phyloP scores from a whole-genome alignment of 2,329 filamentous ascomycete genomes.

The Colletotrichum phormii region DNA sequence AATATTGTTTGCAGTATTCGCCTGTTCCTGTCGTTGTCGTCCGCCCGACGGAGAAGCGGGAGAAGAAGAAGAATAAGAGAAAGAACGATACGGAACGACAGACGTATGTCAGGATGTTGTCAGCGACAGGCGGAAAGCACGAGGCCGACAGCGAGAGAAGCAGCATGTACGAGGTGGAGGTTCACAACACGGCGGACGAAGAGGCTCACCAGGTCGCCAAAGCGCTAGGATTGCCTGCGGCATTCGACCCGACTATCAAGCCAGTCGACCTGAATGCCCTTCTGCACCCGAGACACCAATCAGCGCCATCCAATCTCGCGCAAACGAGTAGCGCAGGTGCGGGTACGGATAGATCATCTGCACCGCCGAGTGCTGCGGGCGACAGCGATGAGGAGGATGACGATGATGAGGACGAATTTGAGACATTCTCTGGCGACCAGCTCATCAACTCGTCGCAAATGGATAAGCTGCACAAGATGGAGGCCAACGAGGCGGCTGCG shows the following conservation, averaged over 20 bases:
- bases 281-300: constrained; percentile 35
- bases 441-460: constrained; percentile 60
- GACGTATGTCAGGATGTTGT: constrained; percentile 82
- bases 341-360: background rate
- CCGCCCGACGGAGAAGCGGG: constrained; percentile 84
- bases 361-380: constrained; percentile 37
- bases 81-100: constrained; percentile 80
- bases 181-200: constrained; percentile 67
- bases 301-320: constrained; percentile 1
- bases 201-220: constrained; percentile 74
- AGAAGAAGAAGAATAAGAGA: constrained; percentile 90
- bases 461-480: constrained; percentile 69
- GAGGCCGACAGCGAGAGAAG: constrained; percentile 68
- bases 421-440: constrained; percentile 52
- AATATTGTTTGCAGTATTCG: constrained; percentile 94
- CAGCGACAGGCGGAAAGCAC: constrained; percentile 68
- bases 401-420: constrained; percentile 55
- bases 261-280: constrained; percentile 54
- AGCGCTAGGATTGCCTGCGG: constrained; percentile 70
- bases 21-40: constrained; percentile 95
- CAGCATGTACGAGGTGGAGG: constrained; percentile 66
- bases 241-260: constrained; percentile 74
- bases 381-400: constrained; percentile 59
- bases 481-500: constrained; percentile 68
- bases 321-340: constrained; percentile 6